These are phyloP conservation scores for Fusarium setosum DNA, from an alignment of 2,329 filamentous ascomycete genomes.

Conservation along the genomic window DNA sequence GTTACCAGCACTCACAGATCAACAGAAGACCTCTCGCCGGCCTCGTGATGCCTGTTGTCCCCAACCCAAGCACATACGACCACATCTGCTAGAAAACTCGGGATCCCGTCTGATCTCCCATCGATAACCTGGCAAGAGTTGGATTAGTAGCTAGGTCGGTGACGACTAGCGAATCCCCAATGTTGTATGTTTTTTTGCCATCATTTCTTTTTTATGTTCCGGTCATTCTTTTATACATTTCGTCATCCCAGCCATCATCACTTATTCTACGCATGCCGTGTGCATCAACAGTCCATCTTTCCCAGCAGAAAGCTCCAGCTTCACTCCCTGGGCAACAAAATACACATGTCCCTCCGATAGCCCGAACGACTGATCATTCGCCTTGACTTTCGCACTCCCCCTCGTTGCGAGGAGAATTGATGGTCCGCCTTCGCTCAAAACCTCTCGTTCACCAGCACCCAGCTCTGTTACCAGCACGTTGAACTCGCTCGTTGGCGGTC, in stretches of 20 bases:
- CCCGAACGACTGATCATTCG: slow-evolving; percentile 34
- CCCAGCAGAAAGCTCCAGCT: slow-evolving; percentile 33
- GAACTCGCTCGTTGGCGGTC: slow-evolving; percentile 78
- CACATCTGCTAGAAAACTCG: slow-evolving; percentile 18
- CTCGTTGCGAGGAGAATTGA: slow-evolving; percentile 38
- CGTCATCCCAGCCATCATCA: no score
- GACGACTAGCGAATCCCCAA: slow-evolving; percentile 16
- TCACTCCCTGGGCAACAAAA: slow-evolving; percentile 38
- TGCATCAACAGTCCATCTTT: slow-evolving; percentile 35
- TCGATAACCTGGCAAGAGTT: slow-evolving; percentile 17
- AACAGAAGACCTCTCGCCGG: no score
- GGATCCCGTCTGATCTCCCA: slow-evolving; percentile 18
- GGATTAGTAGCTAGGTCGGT: slow-evolving; percentile 20
- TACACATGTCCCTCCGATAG: slow-evolving; percentile 40
- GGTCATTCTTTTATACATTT: neutral
- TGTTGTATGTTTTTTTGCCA: slow-evolving; percentile 9
- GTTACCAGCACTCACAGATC: no score
- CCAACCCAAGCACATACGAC: slow-evolving; percentile 15
- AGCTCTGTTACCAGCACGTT: slow-evolving; percentile 72
- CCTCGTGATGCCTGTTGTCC: neutral
- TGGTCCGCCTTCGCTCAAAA: slow-evolving; percentile 34
- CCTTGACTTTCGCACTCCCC: slow-evolving; percentile 33
- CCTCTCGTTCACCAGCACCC: slow-evolving; percentile 68
- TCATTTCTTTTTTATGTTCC: neutral
- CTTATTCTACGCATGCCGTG: slow-evolving; percentile 32